Evolutionary conservation across 208 protist species (phyloP).

Genomic region (Willaertia magna): DNA sequence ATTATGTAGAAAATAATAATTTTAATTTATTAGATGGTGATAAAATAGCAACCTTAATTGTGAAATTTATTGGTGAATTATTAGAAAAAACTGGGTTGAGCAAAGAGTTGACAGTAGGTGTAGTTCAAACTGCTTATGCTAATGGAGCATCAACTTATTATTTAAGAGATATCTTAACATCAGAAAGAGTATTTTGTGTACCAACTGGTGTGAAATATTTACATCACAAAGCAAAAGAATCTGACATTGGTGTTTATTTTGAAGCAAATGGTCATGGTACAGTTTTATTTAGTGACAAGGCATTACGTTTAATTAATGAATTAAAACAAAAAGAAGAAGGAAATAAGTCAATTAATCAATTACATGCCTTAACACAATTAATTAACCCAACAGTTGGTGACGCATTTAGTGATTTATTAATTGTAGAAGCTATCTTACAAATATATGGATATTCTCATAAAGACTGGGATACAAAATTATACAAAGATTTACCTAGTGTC

Average conservation of each 20-base stretch:
- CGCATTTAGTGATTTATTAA: constrained; percentile 5
- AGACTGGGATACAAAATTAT: constrained; percentile 7
- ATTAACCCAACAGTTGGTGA: background rate
- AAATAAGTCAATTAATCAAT: background rate
- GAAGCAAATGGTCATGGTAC: constrained; percentile 90
- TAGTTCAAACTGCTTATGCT: constrained; percentile 87
- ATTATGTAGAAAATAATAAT: constrained; percentile 14
- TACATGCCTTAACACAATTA: background rate
- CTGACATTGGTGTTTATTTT: constrained; percentile 85
- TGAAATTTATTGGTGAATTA: constrained; percentile 6
- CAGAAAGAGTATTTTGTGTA: constrained; percentile 40
- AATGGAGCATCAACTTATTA: constrained; percentile 76
- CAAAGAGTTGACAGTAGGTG: constrained; percentile 20
- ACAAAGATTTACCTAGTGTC: constrained; percentile 18
- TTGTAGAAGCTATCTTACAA: background rate
- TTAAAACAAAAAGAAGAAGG: background rate
- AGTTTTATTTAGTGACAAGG: constrained; percentile 49
- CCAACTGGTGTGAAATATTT: constrained; percentile 82
- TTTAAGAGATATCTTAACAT: constrained; percentile 36
- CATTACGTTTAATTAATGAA: background rate
- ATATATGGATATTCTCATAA: background rate
- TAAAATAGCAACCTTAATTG: constrained; percentile 31
- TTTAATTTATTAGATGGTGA: constrained; percentile 44
- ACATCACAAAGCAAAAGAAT: constrained; percentile 62
- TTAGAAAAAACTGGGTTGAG: background rate